Conservation (phyloP, 1,139 yeast genomes). For the Trichomonascaceae sp. region DNA sequence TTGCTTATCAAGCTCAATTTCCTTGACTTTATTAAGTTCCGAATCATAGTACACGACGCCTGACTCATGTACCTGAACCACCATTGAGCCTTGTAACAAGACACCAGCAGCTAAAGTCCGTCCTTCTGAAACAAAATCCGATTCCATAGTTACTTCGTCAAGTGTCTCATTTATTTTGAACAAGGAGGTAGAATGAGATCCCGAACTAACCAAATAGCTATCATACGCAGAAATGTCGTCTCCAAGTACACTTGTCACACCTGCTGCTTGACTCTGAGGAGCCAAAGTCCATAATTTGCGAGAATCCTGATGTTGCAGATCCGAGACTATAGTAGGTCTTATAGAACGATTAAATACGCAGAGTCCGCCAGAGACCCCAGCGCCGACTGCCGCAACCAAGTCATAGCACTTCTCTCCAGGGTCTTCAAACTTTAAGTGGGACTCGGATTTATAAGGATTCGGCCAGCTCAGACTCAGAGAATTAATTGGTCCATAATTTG, state of each 20-base stretch:
- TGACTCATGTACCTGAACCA: constrained; percentile 69
- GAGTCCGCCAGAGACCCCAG: constrained; percentile 48
- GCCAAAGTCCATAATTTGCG: constrained; percentile 33
- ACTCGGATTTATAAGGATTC: constrained; percentile 7
- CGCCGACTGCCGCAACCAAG: constrained; percentile 66
- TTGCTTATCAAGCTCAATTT: constrained; percentile 9
- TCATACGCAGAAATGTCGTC: constrained; percentile 35
- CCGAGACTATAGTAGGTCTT: constrained; percentile 67
- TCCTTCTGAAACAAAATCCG: constrained; percentile 59
- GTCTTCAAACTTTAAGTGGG: constrained; percentile 44
- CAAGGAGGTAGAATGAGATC: constrained; percentile 27
- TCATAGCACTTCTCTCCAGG: constrained; percentile 55
- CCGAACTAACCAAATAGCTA: constrained; percentile 62
- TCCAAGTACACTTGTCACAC: constrained; percentile 13
- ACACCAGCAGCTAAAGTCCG: constrained; percentile 64
- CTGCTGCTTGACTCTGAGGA: constrained; percentile 17
- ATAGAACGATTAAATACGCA: constrained; percentile 65
- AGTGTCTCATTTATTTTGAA: constrained; percentile 66
- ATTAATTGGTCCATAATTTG: constrained; percentile 71
- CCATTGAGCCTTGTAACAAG: constrained; percentile 51
- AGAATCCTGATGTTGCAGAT: constrained; percentile 54
- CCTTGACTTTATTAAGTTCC: constrained; percentile 43
- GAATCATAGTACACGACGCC: constrained; percentile 61
- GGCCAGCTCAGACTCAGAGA: constrained; percentile 64
- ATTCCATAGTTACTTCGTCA: constrained; percentile 48